Conservation (phyloP, 352 stramenopile species). For the Phytophthora sp. region DNA sequence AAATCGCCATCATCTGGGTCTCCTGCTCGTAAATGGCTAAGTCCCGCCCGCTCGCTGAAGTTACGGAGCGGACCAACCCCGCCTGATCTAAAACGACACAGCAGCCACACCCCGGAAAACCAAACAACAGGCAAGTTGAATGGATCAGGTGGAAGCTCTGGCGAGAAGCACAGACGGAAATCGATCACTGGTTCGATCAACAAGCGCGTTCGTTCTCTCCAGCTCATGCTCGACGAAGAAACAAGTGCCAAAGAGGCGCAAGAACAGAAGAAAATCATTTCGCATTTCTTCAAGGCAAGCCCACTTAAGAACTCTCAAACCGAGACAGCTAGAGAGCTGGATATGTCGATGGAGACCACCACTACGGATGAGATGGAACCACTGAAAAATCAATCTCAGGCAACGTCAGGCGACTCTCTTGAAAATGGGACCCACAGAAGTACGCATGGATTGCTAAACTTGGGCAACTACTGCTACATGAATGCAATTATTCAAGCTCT, state of each 20-base stretch:
- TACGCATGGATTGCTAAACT: constrained; percentile 93
- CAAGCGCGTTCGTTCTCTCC: constrained; percentile 81
- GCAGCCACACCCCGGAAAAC: constrained; percentile 18
- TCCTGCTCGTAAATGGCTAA: constrained; percentile 69
- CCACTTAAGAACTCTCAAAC: constrained; percentile 9
- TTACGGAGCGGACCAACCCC: constrained; percentile 38
- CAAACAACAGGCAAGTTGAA: constrained; percentile 19
- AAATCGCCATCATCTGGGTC: constrained; percentile 32
- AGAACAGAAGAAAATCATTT: constrained; percentile 39
- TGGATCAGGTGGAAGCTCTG: constrained; percentile 12
- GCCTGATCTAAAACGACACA: constrained; percentile 40
- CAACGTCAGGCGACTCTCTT: constrained; percentile 5
- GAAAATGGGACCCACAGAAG: constrained; percentile 39
- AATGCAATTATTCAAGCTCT: constrained; percentile 93
- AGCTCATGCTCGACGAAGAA: constrained; percentile 76
- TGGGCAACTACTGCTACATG: constrained; percentile 95
- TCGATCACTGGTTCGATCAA: constrained; percentile 47
- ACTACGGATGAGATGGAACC: constrained; percentile 16
- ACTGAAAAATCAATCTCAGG: constrained; percentile 6
- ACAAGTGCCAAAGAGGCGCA: constrained; percentile 23
- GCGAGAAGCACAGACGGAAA: constrained; percentile 30
- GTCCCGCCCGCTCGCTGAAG: constrained; percentile 53
- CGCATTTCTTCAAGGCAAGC: constrained; percentile 52
- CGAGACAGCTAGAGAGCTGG: constrained; percentile 14
- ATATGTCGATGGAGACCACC: constrained; percentile 37